A percentile compares a stretch with the other conserved stretches of the same genome.
Conservation (phyloP, 2,329 filamentous ascomycete genomes). For the Fusarium sp. region DNA sequence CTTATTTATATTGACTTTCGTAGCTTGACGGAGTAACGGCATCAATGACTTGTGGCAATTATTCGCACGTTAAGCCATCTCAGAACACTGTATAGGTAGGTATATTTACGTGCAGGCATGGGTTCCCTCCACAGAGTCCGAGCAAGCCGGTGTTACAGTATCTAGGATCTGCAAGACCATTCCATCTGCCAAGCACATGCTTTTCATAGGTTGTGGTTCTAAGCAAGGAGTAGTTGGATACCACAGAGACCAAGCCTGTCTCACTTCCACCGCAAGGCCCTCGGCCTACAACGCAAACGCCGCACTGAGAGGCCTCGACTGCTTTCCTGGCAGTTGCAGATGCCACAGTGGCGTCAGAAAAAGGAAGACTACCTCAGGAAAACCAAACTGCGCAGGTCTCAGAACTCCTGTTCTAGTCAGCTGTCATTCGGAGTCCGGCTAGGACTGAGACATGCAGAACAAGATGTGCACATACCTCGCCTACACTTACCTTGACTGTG, state of each 20-base stretch:
- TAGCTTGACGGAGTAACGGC: conserved; percentile 26
- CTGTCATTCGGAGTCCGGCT: conserved; percentile 24
- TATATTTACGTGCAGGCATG: conserved; percentile 33
- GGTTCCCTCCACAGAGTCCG: conserved; percentile 14
- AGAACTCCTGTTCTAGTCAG: conserved; percentile 17
- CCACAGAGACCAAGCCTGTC: not conserved
- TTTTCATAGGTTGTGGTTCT: conserved; percentile 2
- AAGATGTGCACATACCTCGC: conserved; percentile 30
- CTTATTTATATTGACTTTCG: conserved; percentile 28
- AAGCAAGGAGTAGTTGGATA: not conserved
- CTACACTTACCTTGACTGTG: not conserved
- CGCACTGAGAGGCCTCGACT: not conserved
- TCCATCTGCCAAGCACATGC: conserved; percentile 15
- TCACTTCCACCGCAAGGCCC: not conserved
- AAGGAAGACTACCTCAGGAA: conserved; percentile 7
- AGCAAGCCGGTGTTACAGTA: not conserved
- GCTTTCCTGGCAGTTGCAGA: conserved; percentile 2
- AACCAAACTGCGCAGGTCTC: conserved; percentile 2
- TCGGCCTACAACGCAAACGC: conserved; percentile 11
- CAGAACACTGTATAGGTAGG: conserved; percentile 32
- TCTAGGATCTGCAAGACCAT: conserved; percentile 16
- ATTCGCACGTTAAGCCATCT: conserved; percentile 17
- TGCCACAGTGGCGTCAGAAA: conserved; percentile 5
- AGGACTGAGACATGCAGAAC: conserved; percentile 34
- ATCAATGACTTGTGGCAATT: conserved; percentile 23